Evolutionary conservation across 192 early-diverging fungal species (phyloP), one percentile per base, ranked within the genome.

Genomic region (Umbelopsis vinacea): DNA sequence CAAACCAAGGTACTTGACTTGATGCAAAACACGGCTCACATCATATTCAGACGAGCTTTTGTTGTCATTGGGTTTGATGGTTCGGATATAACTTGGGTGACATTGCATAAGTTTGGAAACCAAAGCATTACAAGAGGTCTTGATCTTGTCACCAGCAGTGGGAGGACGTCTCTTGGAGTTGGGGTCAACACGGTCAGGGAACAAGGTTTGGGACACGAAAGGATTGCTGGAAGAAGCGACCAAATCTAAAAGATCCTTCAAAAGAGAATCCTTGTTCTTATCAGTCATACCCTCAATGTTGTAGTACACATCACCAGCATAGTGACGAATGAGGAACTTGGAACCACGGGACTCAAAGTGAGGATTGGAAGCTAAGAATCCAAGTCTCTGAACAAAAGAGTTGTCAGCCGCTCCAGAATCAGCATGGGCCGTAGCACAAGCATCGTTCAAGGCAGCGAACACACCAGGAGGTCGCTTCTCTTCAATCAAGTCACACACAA

Each of bases 401-500:
- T 86, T 86, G 72, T 94, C 93, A 21, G 92, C 91, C 23, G 92
- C 92, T 66, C 86, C 84, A 46, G 91, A 86, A 68, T 94, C 94
- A 55, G 97, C 97, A 60, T 99, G 97, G 57, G 96, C 98, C 11
- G 95, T 97, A 10, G 93, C 97, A 76, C 97, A 98, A 14, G 97
- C 95, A 77, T 99, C 97, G 81, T 99, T 98, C 86, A 99, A 87
- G 10, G 96, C 92, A 52, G 90, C 89, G 81, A 92, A 91, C 6
- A 99, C 83, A 54, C 97, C 97, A 6, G 97, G 97, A 45, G 97
- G 97, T 52, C 91, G 91, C 77, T 92, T 98, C 74, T 92, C 94
- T 80, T 99, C 98, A 68, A 99, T 99, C 66, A 99, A 83, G 72
- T 99, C 98, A 70, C 98, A 98, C 33, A 99, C 98, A 46, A 99